phyloP scores from a whole-genome alignment of 768 basidiomycete species.

The Termitomyces sp. region DNA sequence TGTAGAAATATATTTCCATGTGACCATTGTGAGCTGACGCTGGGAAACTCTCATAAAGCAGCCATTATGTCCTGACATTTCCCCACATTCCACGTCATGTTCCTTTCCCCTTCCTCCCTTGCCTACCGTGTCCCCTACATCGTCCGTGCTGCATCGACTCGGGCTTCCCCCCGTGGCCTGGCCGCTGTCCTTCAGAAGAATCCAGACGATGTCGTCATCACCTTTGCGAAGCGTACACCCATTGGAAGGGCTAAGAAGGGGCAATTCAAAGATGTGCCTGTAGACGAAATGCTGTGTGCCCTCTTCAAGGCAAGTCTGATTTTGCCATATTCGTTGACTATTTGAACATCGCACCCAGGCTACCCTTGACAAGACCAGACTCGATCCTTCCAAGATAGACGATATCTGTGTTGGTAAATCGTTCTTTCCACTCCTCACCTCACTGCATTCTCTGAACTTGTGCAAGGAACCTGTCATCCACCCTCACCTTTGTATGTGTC shows the following conservation, averaged over 20 bases:
- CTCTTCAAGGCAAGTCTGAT: constrained; percentile 61
- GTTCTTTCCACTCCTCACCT: neutral
- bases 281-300: constrained; percentile 81
- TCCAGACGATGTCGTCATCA: constrained; percentile 84
- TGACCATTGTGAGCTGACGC: constrained; percentile 6
- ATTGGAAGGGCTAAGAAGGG: constrained; percentile 87
- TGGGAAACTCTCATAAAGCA: constrained; percentile 3
- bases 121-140: constrained; percentile 15
- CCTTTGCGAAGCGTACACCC: constrained; percentile 87
- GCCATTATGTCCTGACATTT: neutral
- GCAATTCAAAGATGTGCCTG: constrained; percentile 81
- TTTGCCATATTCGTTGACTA: neutral
- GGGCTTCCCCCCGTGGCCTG: constrained; percentile 37
- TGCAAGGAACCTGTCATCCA: constrained; percentile 84
- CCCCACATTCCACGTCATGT: constrained; percentile 6
- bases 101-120: constrained; percentile 12
- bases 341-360: constrained; percentile 36
- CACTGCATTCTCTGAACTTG: constrained; percentile 17
- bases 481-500: constrained; percentile 80
- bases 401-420: constrained; percentile 78
- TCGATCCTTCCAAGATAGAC: constrained; percentile 68
- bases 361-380: constrained; percentile 54
- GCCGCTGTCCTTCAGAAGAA: constrained; percentile 58
- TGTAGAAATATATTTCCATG: constrained; percentile 10
- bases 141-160: constrained; percentile 33